phyloP scores from a whole-genome alignment of 768 basidiomycete genomes.

The Termitomyces sp. region DNA sequence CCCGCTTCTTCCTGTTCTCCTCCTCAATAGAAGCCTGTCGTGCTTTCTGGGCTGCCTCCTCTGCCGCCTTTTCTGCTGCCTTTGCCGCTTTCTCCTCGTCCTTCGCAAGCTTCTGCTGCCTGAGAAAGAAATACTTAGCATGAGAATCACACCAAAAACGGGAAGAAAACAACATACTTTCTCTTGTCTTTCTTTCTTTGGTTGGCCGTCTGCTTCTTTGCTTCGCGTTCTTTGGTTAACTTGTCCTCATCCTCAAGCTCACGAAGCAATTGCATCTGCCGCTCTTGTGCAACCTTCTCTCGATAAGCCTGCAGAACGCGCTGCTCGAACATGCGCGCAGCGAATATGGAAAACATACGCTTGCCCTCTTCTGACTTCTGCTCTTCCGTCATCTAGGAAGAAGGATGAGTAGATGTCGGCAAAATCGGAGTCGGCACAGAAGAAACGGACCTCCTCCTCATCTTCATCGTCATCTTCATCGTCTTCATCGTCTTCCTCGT shows the following conservation, averaged over 20 bases:
- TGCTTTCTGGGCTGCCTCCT: slow-evolving; percentile 73
- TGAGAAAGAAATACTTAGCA: slow-evolving; percentile 24
- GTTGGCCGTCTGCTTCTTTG: slow-evolving; percentile 92
- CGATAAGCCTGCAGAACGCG: slow-evolving; percentile 94
- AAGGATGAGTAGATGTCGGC: slow-evolving; percentile 9
- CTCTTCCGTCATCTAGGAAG: slow-evolving; percentile 82
- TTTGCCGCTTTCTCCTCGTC: slow-evolving; percentile 84
- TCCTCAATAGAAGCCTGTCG: slow-evolving; percentile 76
- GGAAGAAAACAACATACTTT: slow-evolving; percentile 46
- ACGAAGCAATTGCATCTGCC: slow-evolving; percentile 86
- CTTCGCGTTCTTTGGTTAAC: slow-evolving; percentile 77
- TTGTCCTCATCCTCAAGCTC: slow-evolving; percentile 97
- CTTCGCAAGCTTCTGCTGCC: slow-evolving; percentile 88
- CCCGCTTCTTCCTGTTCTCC: slow-evolving; percentile 72
- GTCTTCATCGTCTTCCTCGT: slow-evolving; percentile 53
- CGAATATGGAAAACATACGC: slow-evolving; percentile 99
- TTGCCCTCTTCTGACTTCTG: slow-evolving; percentile 99
- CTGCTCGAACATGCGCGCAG: slow-evolving; percentile 99
- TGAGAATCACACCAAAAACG: not conserved
- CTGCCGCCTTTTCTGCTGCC: slow-evolving; percentile 82
- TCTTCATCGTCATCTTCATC: slow-evolving; percentile 67
- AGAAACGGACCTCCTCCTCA: slow-evolving; percentile 38
- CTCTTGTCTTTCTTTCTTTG: slow-evolving; percentile 99
- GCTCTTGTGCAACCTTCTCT: slow-evolving; percentile 94
- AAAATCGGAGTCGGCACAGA: slow-evolving; percentile 15